phyloP scores from a whole-genome alignment of 352 stramenopile species.

The Globisporangium alternatum region DNA sequence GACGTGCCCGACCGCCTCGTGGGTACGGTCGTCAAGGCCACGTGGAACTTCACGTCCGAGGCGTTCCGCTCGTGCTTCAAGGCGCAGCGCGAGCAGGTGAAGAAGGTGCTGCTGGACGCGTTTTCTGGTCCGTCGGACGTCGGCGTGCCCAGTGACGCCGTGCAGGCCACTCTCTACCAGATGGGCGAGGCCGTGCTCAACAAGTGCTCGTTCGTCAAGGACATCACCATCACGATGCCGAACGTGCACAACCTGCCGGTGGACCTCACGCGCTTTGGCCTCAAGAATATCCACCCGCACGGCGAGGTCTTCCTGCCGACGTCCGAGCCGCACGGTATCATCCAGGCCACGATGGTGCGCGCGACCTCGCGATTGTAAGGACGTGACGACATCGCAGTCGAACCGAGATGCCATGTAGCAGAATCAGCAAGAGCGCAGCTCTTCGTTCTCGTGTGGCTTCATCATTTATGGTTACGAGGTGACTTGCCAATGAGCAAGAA shows the following conservation, averaged over 20 bases:
- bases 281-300: constrained; percentile 86
- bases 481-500: neutral
- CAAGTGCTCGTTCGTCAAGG: constrained; percentile 56
- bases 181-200: constrained; percentile 84
- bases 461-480: constrained; percentile 4
- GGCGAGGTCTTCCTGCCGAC: constrained; percentile 87
- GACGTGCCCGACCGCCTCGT: constrained; percentile 78
- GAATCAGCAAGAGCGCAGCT: neutral
- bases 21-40: constrained; percentile 66
- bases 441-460: constrained; percentile 3
- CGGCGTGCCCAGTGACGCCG: constrained; percentile 67
- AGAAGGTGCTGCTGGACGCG: constrained; percentile 67
- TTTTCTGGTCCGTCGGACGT: constrained; percentile 79
- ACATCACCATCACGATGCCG: constrained; percentile 78
- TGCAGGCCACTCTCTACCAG: constrained; percentile 85
- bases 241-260: constrained; percentile 91
- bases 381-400: neutral
- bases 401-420: neutral
- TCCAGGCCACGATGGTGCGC: constrained; percentile 76
- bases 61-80: constrained; percentile 36
- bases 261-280: constrained; percentile 76
- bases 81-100: constrained; percentile 46
- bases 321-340: constrained; percentile 87
- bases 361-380: constrained; percentile 49
- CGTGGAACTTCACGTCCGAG: constrained; percentile 68